Evolutionary conservation across 495 filamentous ascomycete species (phyloP), one percentile per base, ranked within the genome.

Genomic region (Massariosphaeria phaeospora): DNA sequence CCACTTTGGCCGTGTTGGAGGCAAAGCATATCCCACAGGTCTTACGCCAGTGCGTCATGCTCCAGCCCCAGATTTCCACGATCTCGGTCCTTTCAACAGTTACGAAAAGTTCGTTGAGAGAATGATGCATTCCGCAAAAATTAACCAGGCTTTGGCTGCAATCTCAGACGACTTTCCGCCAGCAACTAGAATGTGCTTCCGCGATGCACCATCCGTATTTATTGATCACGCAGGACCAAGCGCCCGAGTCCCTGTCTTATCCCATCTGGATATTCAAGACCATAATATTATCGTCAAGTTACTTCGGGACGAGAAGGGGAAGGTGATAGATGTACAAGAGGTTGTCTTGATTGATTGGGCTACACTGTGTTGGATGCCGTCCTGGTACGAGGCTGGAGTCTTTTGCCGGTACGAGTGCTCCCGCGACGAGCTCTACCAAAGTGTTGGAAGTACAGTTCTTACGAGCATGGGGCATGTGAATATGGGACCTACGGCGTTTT

Each of bases 311-410:
- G 20, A 44, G 23, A 15, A 26, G 11, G 41, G 41, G 41, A 44
- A 44, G 20, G 23, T 25, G 21, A 21, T 44, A 23, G 41, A 44
- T 18, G 41, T 44, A 44, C 17, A 44, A 44, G 41, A 44, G 17
- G 18, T 44, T 21, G 23, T 25, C 10, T 21, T 44, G 9, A 25
- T 25, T 44, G 41, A 44, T 26, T 44, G 41, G 41, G 41, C 21
- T 10, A 10, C 4, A 8, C 23, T 44, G 17, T 8, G 5, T 26
- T 44, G 41, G 41, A 44, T 44, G 41, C 41, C 41, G 21, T 21
- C 41, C 23, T 44, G 41, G 41, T 44, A 7, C 18, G 12, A 44
- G 20, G 6, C 41, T 10, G 41, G 41, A n/a, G 36, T 12, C 6
- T 8, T 40, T 40, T 17, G 6, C 36, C 11, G 9, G 7, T 8